Evolutionary conservation across 345 rosid genomes (phyloP), one percentile per base, ranked within the genome.

Genomic region (Aquilaria malaccensis): DNA sequence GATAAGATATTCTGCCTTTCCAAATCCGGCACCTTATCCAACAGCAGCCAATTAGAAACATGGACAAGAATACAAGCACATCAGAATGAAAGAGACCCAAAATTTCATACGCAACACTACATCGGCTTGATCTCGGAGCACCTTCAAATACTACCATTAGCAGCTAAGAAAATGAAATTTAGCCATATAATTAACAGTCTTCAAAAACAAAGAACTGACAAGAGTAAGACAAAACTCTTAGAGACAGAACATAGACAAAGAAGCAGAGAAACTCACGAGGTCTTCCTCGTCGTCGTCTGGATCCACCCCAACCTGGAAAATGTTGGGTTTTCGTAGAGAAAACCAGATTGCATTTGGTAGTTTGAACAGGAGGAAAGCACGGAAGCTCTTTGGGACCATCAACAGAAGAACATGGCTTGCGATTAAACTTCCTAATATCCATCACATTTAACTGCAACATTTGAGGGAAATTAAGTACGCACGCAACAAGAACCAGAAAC

Each of bases 221-320:
- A 59, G 4, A 11, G 52, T 55, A 9, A 11, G 41, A 46, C 50
- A 11, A 14, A 0, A 29, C 43, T 6, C 48, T 30, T 10, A 22
- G 5, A 57, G 33, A n/a, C 10, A 50, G 10, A 29, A 50, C 2
- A 52, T 7, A 66, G 15, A 15, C 0, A 29, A 29, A 61, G 41
- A 68, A 45, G 61, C 31, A 10, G 53, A 53, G 61, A 67, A 67
- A 76, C 83, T 70, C 67, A 83, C 80, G 54, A 53, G 71, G 58
- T 69, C 72, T 69, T 71, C 68, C 74, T 59, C 48, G 69, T 22
- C 43, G 79, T 45, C 74, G 64, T 68, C 65, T 71, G 66, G 65
- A 68, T 55, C 31, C 71, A 60, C n/a, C 52, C 55, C 6, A 60
- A 64, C 43, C 66, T 49, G 53, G 50, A 62, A 33, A 22, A 11